These are phyloP conservation scores for Celoporthe dispersa DNA, from an alignment of 2,329 filamentous ascomycete genomes.

Conservation along the genomic window DNA sequence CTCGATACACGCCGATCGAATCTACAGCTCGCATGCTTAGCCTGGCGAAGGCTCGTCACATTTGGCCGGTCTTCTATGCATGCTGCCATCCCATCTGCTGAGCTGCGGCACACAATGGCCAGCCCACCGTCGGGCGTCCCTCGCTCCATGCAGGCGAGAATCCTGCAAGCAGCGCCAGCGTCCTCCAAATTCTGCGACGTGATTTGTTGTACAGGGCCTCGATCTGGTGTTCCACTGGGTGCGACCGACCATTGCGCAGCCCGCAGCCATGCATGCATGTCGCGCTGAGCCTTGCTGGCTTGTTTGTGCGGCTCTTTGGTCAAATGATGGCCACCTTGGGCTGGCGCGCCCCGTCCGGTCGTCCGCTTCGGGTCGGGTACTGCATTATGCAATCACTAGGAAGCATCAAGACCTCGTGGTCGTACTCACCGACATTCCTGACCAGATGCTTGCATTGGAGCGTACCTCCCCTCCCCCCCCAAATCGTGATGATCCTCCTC, in stretches of 20 bases:
- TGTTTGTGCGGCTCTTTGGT: not conserved
- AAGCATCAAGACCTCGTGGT: not conserved
- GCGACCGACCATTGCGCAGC: not conserved
- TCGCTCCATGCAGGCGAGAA: not conserved
- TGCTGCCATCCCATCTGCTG: not conserved
- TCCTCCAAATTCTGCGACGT: not conserved
- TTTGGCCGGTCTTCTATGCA: not conserved
- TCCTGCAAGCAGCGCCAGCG: not conserved
- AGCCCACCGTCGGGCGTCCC: not conserved
- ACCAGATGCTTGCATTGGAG: not conserved
- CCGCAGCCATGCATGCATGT: not conserved
- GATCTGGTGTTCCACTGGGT: not conserved
- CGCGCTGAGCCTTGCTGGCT: not conserved
- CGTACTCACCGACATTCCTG: not conserved
- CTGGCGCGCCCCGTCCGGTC: not conserved
- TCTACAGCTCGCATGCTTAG: not conserved
- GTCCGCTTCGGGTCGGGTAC: not conserved
- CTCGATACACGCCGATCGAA: not conserved
- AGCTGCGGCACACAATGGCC: not conserved
- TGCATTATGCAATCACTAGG: not conserved
- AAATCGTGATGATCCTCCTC: not conserved
- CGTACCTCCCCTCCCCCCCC: not conserved
- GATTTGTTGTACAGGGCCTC: not conserved
- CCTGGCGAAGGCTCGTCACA: not conserved
- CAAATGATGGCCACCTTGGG: not conserved